Conservation (phyloP, 2,329 filamentous ascomycete species). For the Pseudogymnoascus sp. region DNA sequence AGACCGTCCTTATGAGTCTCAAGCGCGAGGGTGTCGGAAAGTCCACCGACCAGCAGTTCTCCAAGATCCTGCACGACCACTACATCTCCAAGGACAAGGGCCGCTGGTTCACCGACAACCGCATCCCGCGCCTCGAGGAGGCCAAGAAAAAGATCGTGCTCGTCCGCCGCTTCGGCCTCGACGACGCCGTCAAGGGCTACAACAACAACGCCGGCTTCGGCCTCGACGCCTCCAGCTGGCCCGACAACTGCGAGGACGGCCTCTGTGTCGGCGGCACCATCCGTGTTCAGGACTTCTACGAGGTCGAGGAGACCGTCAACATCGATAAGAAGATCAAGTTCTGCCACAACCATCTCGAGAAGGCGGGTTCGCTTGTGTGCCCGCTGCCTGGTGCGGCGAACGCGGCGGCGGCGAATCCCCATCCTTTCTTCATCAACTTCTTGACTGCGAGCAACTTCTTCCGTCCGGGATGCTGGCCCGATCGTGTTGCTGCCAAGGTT, state of each 20-base stretch:
- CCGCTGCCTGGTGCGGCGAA: constrained; percentile 35
- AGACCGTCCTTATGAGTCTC: constrained; percentile 76
- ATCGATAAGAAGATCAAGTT: constrained; percentile 75
- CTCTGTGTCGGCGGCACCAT: constrained; percentile 61
- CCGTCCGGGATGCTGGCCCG: constrained; percentile 85
- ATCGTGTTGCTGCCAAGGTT: constrained; percentile 77
- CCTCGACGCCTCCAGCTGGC: constrained; percentile 62
- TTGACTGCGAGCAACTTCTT: constrained; percentile 90
- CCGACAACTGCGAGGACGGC: constrained; percentile 78
- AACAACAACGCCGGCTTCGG: constrained; percentile 45
- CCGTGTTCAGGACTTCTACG: constrained; percentile 91
- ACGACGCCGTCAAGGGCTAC: constrained; percentile 43
- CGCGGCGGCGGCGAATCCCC: constrained; percentile 15
- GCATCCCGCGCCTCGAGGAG: constrained; percentile 69
- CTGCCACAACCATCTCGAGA: constrained; percentile 66
- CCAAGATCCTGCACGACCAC: constrained; percentile 61
- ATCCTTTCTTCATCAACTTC: constrained; percentile 82
- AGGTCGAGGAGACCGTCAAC: constrained; percentile 64
- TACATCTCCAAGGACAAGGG: constrained; percentile 52
- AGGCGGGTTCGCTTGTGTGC: constrained; percentile 49
- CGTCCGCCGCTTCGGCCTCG: constrained; percentile 67
- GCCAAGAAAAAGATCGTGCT: constrained; percentile 77
- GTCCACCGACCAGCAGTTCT: constrained; percentile 70
- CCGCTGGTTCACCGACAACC: constrained; percentile 71
- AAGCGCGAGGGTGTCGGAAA: constrained; percentile 86